Conservation (phyloP, 768 basidiomycete genomes). For the Serpula lacrymans region DNA sequence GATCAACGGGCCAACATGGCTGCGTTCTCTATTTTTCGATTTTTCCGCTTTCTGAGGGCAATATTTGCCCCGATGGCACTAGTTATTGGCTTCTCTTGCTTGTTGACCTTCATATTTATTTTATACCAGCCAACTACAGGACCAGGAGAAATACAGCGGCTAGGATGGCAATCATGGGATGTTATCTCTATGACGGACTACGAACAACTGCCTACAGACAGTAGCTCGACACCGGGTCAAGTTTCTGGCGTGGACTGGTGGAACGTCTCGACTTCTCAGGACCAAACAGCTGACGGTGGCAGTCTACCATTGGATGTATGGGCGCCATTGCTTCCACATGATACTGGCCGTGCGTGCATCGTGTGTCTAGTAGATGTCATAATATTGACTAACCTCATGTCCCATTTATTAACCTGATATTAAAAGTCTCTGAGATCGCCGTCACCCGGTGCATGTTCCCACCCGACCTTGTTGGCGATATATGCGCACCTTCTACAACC, state of each 20-base stretch:
- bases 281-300: constrained; percentile 48
- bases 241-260: constrained; percentile 59
- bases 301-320: constrained; percentile 80
- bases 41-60: constrained; percentile 51
- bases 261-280: constrained; percentile 46
- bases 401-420: background rate
- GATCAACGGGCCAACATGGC: constrained; percentile 31
- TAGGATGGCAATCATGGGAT: constrained; percentile 93
- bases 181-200: constrained; percentile 37
- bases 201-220: constrained; percentile 1
- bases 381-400: constrained; percentile 23
- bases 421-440: constrained; percentile 78
- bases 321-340: constrained; percentile 72
- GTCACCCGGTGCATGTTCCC: constrained; percentile 65
- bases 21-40: constrained; percentile 31
- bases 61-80: constrained; percentile 57
- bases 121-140: constrained; percentile 78
- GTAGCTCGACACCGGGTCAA: constrained; percentile 1
- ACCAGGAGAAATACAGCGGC: constrained; percentile 63
- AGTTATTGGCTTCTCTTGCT: constrained; percentile 61
- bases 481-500: constrained; percentile 70
- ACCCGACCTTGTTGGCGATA: constrained; percentile 48
- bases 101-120: constrained; percentile 75
- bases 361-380: constrained; percentile 25
- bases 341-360: constrained; percentile 64